Evolutionary conservation across 805 yeast genomes (phyloP).

Genomic region (Komagataella kurtzmanii): DNA sequence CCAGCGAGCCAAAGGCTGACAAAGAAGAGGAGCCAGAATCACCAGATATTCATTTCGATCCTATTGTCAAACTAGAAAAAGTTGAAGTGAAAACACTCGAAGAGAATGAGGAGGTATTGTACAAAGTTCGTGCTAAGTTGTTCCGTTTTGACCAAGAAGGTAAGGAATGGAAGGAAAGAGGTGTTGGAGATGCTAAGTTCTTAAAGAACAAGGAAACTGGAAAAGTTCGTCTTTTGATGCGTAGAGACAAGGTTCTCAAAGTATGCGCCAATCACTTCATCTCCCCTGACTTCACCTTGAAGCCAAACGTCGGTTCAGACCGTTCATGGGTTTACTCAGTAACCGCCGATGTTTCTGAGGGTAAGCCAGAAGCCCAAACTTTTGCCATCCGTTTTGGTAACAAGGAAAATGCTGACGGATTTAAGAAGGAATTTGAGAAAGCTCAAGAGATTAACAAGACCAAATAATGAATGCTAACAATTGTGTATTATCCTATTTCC

Average conservation of each 20-base stretch:
- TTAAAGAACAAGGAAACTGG: constrained; percentile 73
- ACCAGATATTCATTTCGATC: constrained; percentile 90
- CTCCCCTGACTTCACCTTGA: constrained; percentile 68
- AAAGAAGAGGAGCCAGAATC: constrained; percentile 49
- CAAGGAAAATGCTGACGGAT: constrained; percentile 88
- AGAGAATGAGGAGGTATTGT: constrained; percentile 73
- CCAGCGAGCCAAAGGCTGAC: constrained; percentile 16
- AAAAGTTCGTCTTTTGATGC: constrained; percentile 88
- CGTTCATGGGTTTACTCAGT: constrained; percentile 97
- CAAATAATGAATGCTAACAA: constrained; percentile 1
- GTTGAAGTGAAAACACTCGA: constrained; percentile 95
- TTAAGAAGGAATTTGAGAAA: constrained; percentile 82
- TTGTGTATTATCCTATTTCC: constrained; percentile 1
- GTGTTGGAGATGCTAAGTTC: constrained; percentile 96
- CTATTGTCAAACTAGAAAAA: constrained; percentile 86
- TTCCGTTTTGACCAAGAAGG: constrained; percentile 73
- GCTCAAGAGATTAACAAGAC: constrained; percentile 61
- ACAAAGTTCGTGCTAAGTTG: constrained; percentile 87
- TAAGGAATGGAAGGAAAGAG: constrained; percentile 98
- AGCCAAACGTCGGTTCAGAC: constrained; percentile 92
- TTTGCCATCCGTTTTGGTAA: constrained; percentile 91
- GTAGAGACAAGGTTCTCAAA: constrained; percentile 97
- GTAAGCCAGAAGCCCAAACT: constrained; percentile 90
- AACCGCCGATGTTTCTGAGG: constrained; percentile 91
- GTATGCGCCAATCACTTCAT: constrained; percentile 95